Evolutionary conservation across 23 red algal genomes (phyloP).

Genomic region (Gracilaria vermiculophylla): DNA sequence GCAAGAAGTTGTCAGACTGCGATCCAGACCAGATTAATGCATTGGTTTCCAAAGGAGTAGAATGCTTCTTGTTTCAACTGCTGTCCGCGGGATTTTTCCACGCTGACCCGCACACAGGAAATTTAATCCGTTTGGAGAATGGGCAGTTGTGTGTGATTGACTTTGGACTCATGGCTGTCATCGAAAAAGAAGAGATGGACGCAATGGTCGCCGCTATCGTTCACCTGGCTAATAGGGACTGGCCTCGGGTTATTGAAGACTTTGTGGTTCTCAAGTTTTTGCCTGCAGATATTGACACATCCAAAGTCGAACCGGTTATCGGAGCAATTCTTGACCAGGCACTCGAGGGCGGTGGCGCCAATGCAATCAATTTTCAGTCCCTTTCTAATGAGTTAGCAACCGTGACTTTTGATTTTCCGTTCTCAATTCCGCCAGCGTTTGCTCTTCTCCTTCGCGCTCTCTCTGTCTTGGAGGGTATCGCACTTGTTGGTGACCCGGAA

Average conservation of each 20-base stretch:
- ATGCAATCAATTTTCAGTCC: slow-evolving; percentile 88
- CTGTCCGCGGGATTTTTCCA: slow-evolving; percentile 90
- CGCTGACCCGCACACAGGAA: slow-evolving; percentile 92
- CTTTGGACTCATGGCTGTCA: slow-evolving; percentile 90
- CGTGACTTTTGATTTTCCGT: slow-evolving; percentile 96
- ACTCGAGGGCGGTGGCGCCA: slow-evolving; percentile 94
- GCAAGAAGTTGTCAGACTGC: slow-evolving; percentile 77
- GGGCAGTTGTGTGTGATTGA: slow-evolving; percentile 88
- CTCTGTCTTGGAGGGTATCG: slow-evolving; percentile 94
- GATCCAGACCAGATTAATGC: slow-evolving; percentile 66
- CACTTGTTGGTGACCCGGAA: slow-evolving; percentile 79
- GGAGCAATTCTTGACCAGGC: slow-evolving; percentile 95
- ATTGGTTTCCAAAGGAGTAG: slow-evolving; percentile 75
- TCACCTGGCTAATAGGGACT: slow-evolving; percentile 96
- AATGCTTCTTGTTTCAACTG: slow-evolving; percentile 93
- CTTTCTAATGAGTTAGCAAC: slow-evolving; percentile 83
- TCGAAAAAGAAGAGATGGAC: slow-evolving; percentile 83
- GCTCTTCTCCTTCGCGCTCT: slow-evolving; percentile 91
- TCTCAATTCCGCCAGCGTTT: slow-evolving; percentile 89
- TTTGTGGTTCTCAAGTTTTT: slow-evolving; percentile 94
- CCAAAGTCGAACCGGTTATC: slow-evolving; percentile 73
- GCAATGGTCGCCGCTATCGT: slow-evolving; percentile 89
- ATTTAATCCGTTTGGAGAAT: slow-evolving; percentile 69
- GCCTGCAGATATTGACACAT: slow-evolving; percentile 58
- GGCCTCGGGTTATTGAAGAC: slow-evolving; percentile 80